These are phyloP conservation scores for Scenedesmus sp. DNA, from an alignment of 163 green algal species.

Conservation along the genomic window DNA sequence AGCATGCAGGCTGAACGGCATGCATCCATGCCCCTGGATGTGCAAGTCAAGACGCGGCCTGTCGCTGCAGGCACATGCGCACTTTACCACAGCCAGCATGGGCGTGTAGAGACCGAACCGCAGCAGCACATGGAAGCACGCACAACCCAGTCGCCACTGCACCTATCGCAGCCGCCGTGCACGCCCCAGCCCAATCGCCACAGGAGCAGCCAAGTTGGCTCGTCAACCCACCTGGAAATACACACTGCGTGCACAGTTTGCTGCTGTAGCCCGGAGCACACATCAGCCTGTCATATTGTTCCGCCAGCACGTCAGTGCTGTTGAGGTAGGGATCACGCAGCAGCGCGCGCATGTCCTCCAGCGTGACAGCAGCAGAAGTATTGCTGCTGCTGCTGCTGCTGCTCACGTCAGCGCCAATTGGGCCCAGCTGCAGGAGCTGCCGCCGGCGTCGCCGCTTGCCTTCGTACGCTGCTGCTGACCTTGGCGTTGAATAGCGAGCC, in stretches of 20 bases:
- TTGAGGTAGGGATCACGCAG: neutral
- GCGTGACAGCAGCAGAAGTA: neutral
- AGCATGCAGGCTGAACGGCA: too few species aligned
- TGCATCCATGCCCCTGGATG: too few species aligned
- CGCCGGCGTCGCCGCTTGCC: neutral
- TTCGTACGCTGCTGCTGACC: neutral
- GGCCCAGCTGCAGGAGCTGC: neutral
- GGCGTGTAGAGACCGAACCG: too few species aligned
- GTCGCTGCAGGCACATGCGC: too few species aligned
- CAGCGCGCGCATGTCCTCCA: neutral
- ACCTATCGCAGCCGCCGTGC: too few species aligned
- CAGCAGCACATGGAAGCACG: too few species aligned
- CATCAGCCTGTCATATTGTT: neutral
- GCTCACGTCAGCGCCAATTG: neutral
- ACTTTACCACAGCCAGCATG: too few species aligned
- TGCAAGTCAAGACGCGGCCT: too few species aligned
- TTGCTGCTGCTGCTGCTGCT: neutral
- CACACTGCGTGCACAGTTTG: slow-evolving; percentile 13
- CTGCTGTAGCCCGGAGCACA: slow-evolving; percentile 22
- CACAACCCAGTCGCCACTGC: too few species aligned
- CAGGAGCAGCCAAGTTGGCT: neutral
- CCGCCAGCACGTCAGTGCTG: neutral
- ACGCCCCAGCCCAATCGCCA: too few species aligned
- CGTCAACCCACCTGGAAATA: slow-evolving; percentile 11
- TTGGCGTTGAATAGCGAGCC: neutral